These are phyloP conservation scores for Macrolepiota dolichaula DNA, from an alignment of 768 basidiomycete species.

Conservation along the genomic window DNA sequence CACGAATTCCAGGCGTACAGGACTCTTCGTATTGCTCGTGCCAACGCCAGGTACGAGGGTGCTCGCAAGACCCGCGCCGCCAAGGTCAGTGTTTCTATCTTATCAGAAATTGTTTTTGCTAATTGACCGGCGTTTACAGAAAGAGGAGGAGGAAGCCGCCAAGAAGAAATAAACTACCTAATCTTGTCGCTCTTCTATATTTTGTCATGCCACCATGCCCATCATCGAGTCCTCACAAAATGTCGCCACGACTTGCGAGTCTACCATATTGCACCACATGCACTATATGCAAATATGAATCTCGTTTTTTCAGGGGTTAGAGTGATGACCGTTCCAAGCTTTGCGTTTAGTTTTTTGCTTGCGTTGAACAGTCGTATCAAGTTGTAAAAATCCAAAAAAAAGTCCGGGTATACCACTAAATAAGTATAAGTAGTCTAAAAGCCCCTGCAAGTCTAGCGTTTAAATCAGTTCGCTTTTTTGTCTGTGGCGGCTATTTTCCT, in stretches of 20 bases:
- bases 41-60: slow-evolving; percentile 82
- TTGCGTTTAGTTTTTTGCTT: neutral
- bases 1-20: slow-evolving; percentile 85
- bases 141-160: slow-evolving; percentile 87
- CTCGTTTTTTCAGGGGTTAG: neutral
- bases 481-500: slow-evolving; percentile 33
- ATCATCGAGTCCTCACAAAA: slow-evolving; percentile 33
- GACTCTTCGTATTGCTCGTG: slow-evolving; percentile 82
- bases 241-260: slow-evolving; percentile 23
- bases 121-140: slow-evolving; percentile 37
- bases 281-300: slow-evolving; percentile 34
- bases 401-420: slow-evolving; percentile 9
- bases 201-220: slow-evolving; percentile 23
- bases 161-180: slow-evolving; percentile 75
- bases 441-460: neutral
- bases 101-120: neutral
- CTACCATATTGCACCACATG: slow-evolving; percentile 30
- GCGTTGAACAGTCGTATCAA: neutral
- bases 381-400: neutral
- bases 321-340: slow-evolving; percentile 10
- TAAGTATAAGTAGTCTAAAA: slow-evolving; percentile 4
- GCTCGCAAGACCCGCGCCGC: slow-evolving; percentile 80
- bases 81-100: slow-evolving; percentile 60
- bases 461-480: slow-evolving; percentile 8
- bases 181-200: slow-evolving; percentile 20